These are phyloP conservation scores for Phytophthora lateralis DNA, from an alignment of 352 stramenopile genomes.

Conservation along the genomic window DNA sequence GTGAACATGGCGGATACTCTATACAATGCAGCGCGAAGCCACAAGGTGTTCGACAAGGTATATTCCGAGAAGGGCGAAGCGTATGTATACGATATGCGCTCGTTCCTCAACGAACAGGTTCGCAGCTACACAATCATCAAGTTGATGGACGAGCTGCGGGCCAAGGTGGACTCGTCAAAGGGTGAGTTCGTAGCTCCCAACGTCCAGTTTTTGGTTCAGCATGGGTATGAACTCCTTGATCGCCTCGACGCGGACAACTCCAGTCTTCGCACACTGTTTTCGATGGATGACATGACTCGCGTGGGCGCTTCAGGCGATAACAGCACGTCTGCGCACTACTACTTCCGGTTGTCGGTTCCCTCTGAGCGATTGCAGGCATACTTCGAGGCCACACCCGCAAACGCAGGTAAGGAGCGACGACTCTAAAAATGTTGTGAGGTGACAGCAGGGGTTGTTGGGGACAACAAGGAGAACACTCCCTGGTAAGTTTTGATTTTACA, in stretches of 20 bases:
- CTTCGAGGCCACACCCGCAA: constrained; percentile 54
- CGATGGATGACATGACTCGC: constrained; percentile 86
- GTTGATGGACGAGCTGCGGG: constrained; percentile 59
- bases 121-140: constrained; percentile 72
- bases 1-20: constrained; percentile 69
- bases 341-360: constrained; percentile 58
- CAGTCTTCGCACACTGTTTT: constrained; percentile 71
- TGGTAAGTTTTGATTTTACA: constrained; percentile 13
- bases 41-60: constrained; percentile 60
- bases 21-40: constrained; percentile 53
- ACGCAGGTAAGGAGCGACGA: constrained; percentile 41
- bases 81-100: constrained; percentile 71
- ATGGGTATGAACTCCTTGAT: constrained; percentile 81
- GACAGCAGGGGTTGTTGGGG: background rate
- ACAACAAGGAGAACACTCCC: background rate
- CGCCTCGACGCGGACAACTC: constrained; percentile 75
- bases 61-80: constrained; percentile 49
- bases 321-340: constrained; percentile 50
- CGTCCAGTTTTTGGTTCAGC: constrained; percentile 74
- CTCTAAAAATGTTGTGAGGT: constrained; percentile 18
- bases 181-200: constrained; percentile 44
- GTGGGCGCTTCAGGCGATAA: constrained; percentile 36
- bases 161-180: constrained; percentile 47
- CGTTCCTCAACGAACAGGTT: constrained; percentile 58
- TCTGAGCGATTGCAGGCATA: constrained; percentile 56